Percentiles rank a stretch among this genome's conserved stretches.
Conservation (phyloP, 495 filamentous ascomycete genomes). For the Xylaria castorea region DNA sequence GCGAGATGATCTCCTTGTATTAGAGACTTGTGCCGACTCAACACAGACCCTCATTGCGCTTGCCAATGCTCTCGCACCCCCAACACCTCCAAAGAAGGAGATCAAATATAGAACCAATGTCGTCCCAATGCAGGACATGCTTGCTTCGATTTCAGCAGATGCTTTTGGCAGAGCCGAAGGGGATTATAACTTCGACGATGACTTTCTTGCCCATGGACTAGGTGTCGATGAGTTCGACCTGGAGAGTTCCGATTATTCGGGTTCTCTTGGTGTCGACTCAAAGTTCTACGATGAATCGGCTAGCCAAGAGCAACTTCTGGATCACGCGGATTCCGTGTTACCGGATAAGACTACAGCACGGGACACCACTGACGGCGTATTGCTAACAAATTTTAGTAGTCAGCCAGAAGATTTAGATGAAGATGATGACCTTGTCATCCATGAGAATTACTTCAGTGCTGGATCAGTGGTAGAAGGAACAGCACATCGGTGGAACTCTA, state of each 20-base stretch:
- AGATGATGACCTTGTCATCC: conserved; percentile 64
- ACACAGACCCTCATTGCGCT: conserved; percentile 89
- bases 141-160: conserved; percentile 87
- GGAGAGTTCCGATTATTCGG: conserved; percentile 42
- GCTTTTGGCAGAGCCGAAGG: conserved; percentile 69
- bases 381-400: conserved; percentile 55
- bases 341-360: conserved; percentile 47
- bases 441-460: conserved; percentile 80
- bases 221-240: conserved; percentile 42
- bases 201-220: conserved; percentile 55
- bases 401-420: conserved; percentile 33
- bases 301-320: conserved; percentile 48
- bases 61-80: conserved; percentile 81
- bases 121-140: conserved; percentile 82
- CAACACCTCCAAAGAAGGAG: conserved; percentile 77
- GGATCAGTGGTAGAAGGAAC: conserved; percentile 67
- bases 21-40: conserved; percentile 96
- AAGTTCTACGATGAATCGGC: conserved; percentile 48
- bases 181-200: conserved; percentile 62
- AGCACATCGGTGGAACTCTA: conserved; percentile 79
- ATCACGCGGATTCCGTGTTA: conserved; percentile 47
- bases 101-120: conserved; percentile 88
- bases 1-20: conserved; percentile 81
- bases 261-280: conserved; percentile 47
- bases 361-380: conserved; percentile 63